These are phyloP conservation scores for Pichia thaimueangensis DNA, from an alignment of 805 yeast genomes.

Conservation along the genomic window DNA sequence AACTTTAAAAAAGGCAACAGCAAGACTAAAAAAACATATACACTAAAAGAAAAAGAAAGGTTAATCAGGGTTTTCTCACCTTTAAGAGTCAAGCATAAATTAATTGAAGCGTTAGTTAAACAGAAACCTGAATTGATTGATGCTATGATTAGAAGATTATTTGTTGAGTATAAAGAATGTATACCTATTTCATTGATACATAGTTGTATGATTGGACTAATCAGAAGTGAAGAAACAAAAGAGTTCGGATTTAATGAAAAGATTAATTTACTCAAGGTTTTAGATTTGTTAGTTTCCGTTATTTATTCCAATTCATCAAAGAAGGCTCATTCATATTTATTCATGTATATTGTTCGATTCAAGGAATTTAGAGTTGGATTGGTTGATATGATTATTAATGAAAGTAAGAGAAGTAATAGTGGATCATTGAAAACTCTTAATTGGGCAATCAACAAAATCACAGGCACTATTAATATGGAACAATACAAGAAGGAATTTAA, in stretches of 20 bases:
- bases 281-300: slow-evolving; percentile 20
- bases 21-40: slow-evolving; percentile 5
- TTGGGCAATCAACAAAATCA: slow-evolving; percentile 24
- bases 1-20: background rate
- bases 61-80: slow-evolving; percentile 13
- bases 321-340: slow-evolving; percentile 13
- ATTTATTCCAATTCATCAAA: slow-evolving; percentile 12
- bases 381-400: slow-evolving; percentile 20
- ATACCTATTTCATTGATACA: slow-evolving; percentile 23
- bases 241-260: slow-evolving; percentile 15
- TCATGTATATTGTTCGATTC: slow-evolving; percentile 14
- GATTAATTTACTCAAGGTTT: slow-evolving; percentile 16
- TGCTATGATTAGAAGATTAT: slow-evolving; percentile 14
- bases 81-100: slow-evolving; percentile 16
- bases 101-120: slow-evolving; percentile 16
- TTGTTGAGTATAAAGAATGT: slow-evolving; percentile 19
- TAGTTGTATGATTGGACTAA: slow-evolving; percentile 22
- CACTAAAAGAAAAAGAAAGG: slow-evolving; percentile 13
- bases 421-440: slow-evolving; percentile 18
- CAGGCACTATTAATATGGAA: slow-evolving; percentile 11
- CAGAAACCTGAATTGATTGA: slow-evolving; percentile 14
- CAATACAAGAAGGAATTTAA: slow-evolving; percentile 10
- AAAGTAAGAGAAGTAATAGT: slow-evolving; percentile 17
- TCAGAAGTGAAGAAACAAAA: slow-evolving; percentile 9
- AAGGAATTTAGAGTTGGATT: slow-evolving; percentile 14